Evolutionary conservation across 441 rosid genomes (phyloP).

Genomic region (Croton laevigatus): DNA sequence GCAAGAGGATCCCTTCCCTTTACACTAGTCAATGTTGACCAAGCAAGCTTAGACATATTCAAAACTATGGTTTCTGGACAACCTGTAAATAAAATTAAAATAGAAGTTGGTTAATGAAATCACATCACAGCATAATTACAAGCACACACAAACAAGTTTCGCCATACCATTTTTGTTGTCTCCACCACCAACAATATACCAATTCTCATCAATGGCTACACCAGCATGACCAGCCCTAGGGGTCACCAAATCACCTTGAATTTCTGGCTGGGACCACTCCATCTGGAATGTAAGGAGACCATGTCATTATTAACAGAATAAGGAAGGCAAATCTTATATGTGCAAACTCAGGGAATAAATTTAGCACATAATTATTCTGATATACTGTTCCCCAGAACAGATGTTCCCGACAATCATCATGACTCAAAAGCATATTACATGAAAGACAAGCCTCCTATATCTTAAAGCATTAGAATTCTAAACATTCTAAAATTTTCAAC

Average conservation of each 20-base stretch:
- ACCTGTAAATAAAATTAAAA: slow-evolving; percentile 41
- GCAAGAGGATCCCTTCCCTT: slow-evolving; percentile 92
- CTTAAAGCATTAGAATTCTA: not conserved
- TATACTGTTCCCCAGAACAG: not conserved
- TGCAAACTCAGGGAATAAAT: not conserved
- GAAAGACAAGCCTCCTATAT: not conserved
- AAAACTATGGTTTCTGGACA: slow-evolving; percentile 82
- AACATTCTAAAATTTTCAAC: not conserved
- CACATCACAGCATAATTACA: slow-evolving; percentile 15
- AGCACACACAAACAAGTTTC: slow-evolving; percentile 15
- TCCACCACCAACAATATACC: slow-evolving; percentile 95
- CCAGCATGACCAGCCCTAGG: slow-evolving; percentile 97
- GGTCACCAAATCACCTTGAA: slow-evolving; percentile 69
- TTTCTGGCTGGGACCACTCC: slow-evolving; percentile 93
- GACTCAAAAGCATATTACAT: not conserved
- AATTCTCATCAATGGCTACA: slow-evolving; percentile 68
- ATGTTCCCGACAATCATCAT: not conserved
- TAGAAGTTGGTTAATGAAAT: slow-evolving; percentile 2
- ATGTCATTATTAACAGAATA: slow-evolving; percentile 6
- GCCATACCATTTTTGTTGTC: slow-evolving; percentile 81
- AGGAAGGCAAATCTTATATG: not conserved
- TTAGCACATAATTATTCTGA: not conserved
- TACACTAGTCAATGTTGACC: slow-evolving; percentile 70
- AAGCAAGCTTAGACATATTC: slow-evolving; percentile 81
- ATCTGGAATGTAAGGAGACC: slow-evolving; percentile 45